These are phyloP conservation scores for Vitis cinerea DNA, from an alignment of 164 flowering plant species.

Conservation along the genomic window DNA sequence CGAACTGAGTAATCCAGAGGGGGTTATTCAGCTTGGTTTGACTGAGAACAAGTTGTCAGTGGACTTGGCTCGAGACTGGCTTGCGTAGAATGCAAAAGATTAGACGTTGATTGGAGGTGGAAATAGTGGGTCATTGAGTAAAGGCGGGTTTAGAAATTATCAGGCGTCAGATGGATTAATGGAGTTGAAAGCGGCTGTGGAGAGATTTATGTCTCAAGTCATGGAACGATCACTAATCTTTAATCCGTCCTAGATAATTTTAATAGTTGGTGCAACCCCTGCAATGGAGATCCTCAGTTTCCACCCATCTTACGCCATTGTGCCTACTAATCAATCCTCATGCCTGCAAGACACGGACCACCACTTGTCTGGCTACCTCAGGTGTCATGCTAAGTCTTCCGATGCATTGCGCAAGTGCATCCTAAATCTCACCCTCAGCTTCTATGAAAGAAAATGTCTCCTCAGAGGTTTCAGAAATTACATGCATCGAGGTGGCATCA, in stretches of 20 bases:
- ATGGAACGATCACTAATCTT: constrained; percentile 46
- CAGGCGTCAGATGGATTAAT: constrained; percentile 77
- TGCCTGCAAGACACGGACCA: constrained; percentile 9
- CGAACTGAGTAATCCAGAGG: constrained; percentile 57
- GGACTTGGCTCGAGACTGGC: constrained; percentile 81
- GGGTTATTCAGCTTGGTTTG: constrained; percentile 81
- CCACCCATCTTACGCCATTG: constrained; percentile 34
- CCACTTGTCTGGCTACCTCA: constrained; percentile 23
- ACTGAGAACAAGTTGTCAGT: constrained; percentile 80
- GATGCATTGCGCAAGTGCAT: constrained; percentile 97
- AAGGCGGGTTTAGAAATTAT: constrained; percentile 66
- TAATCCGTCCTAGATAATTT: constrained; percentile 65
- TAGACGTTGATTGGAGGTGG: constrained; percentile 33
- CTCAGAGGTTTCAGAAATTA: constrained; percentile 81
- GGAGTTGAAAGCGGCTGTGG: constrained; percentile 88
- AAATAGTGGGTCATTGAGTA: constrained; percentile 40
- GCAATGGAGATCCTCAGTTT: constrained; percentile 87
- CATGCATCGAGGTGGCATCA: constrained; percentile 86
- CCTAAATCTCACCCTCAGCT: constrained; percentile 80
- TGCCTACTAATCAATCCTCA: too few species aligned
- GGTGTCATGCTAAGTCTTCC: constrained; percentile 72
- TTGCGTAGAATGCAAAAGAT: constrained; percentile 46
- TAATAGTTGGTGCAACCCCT: constrained; percentile 83
- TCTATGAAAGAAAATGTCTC: constrained; percentile 99
- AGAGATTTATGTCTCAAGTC: constrained; percentile 79